phyloP scores from a whole-genome alignment of 2,329 filamentous ascomycete genomes.

The Xylaria sp. region DNA sequence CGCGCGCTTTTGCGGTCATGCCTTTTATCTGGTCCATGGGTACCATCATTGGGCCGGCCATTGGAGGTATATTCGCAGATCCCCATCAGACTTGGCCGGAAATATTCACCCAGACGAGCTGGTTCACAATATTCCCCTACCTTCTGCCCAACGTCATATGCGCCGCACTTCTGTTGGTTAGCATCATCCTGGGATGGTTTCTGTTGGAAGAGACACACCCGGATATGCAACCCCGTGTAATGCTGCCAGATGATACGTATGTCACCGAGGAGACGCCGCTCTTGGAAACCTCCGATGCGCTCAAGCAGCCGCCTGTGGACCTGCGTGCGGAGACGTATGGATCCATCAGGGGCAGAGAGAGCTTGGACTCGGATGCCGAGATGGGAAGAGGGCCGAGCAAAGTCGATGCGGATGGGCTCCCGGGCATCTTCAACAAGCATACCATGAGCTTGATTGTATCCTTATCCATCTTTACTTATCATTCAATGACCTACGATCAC shows the following conservation, averaged over 20 bases:
- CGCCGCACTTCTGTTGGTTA: constrained; percentile 77
- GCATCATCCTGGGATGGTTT: constrained; percentile 82
- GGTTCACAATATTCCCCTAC: constrained; percentile 86
- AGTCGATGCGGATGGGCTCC: constrained; percentile 52
- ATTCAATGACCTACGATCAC: constrained; percentile 95
- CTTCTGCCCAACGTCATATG: constrained; percentile 91
- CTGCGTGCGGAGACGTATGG: constrained; percentile 83
- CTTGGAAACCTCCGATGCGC: constrained; percentile 78
- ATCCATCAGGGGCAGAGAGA: constrained; percentile 65
- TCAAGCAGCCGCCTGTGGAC: constrained; percentile 77
- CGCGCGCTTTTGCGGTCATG: constrained; percentile 89
- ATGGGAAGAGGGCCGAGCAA: constrained; percentile 40
- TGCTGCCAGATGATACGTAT: constrained; percentile 61
- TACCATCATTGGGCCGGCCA: constrained; percentile 87
- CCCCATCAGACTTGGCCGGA: constrained; percentile 79
- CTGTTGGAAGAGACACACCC: constrained; percentile 91
- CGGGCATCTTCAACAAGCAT: constrained; percentile 65
- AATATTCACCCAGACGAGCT: constrained; percentile 71
- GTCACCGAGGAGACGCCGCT: constrained; percentile 77
- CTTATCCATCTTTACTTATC: constrained; percentile 90
- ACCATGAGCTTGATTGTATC: constrained; percentile 83
- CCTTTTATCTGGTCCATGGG: constrained; percentile 94
- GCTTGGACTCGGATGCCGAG: constrained; percentile 62
- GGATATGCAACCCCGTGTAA: constrained; percentile 72
- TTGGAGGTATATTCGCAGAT: constrained; percentile 87